Conservation (phyloP, 345 rosid species). For the Limnanthes douglasii region DNA sequence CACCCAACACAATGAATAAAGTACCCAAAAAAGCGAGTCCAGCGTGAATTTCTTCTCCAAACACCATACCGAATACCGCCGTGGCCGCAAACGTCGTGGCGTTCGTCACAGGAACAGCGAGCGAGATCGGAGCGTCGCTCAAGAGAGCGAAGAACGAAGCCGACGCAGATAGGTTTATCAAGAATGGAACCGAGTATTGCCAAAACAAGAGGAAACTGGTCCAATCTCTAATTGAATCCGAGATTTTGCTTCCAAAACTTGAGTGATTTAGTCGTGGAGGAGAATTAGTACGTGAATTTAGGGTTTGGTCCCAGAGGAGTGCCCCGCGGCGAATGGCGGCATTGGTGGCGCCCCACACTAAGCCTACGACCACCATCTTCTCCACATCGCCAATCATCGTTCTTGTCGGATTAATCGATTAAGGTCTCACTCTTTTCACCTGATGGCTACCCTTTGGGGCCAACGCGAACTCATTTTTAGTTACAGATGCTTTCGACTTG, state of each 20-base stretch:
- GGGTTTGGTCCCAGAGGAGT: constrained; percentile 50
- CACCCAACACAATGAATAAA: constrained; percentile 47
- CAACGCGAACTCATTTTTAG: too few species aligned
- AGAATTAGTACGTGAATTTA: constrained; percentile 8
- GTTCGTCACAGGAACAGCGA: constrained; percentile 85
- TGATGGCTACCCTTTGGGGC: too few species aligned
- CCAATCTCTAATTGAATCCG: constrained; percentile 25
- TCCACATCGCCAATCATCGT: constrained; percentile 47
- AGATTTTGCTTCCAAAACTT: constrained; percentile 21
- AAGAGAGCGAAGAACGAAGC: constrained; percentile 74
- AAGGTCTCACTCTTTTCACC: too few species aligned
- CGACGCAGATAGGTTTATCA: constrained; percentile 76
- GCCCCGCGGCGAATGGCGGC: constrained; percentile 88
- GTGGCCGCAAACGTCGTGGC: constrained; percentile 92
- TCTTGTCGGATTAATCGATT: too few species aligned
- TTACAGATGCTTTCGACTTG: too few species aligned
- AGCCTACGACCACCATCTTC: constrained; percentile 81
- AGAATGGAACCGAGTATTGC: constrained; percentile 83
- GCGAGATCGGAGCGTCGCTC: constrained; percentile 55
- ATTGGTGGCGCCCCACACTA: constrained; percentile 91
- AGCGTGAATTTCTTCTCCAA: constrained; percentile 59
- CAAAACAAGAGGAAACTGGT: constrained; percentile 57
- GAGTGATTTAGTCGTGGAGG: constrained; percentile 11
- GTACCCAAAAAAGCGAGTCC: constrained; percentile 52
- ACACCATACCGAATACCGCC: constrained; percentile 52